Base-by-base conservation (phyloP, 2,329 filamentous ascomycete genomes). In the Xylariaceae sp. region DNA sequence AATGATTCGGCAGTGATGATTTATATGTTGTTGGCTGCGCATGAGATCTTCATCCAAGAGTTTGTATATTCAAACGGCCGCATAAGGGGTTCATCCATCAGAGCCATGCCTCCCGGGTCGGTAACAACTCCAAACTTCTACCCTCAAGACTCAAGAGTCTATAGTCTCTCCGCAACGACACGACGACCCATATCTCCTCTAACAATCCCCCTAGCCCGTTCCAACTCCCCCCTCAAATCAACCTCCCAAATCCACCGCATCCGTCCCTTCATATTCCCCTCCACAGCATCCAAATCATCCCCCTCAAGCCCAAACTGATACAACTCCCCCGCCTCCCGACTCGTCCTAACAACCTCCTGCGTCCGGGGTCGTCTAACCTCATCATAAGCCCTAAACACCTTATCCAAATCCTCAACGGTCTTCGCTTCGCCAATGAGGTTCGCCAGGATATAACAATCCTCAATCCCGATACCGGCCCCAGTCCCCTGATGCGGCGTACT, bases 401-500 rank as follows among this genome's bases (percentile, higher is more conserved):
- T 73, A 4, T 75, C 69, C 0, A 81, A 68, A 6, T 79, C 74
- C 0, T 65, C 58, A 0, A 65, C 60, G 0, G 62, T 69, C 0
- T 63, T 65, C 0, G 74, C 73, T 39, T 79, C 73, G 0, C 74
- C 76, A 0, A 86, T 71, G 0, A 85, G 67, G 2, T 76, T 73
- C 0, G 77, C 75, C 1, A 71, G 64, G 8, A 69, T 56, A n/a
- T 63, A 66, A 59, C 63, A 62, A 59, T 85, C 82, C 63, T 84
- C 81, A 58, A 87, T 80, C 1, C 80, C 82, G 65, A 85, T 78
- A 1, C 81, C 82, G 0, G 81, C 79, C 2, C 84, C 84, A 1
- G 83, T 78, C 0, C 83, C 84, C 48, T 84, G 80, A 45, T 83
- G 80, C 0, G 85, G 85, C 0, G 83, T 82, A 45, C 81, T 81